Base-by-base conservation (phyloP, 805 yeast species). In the Cyberlindnera petersonii region DNA sequence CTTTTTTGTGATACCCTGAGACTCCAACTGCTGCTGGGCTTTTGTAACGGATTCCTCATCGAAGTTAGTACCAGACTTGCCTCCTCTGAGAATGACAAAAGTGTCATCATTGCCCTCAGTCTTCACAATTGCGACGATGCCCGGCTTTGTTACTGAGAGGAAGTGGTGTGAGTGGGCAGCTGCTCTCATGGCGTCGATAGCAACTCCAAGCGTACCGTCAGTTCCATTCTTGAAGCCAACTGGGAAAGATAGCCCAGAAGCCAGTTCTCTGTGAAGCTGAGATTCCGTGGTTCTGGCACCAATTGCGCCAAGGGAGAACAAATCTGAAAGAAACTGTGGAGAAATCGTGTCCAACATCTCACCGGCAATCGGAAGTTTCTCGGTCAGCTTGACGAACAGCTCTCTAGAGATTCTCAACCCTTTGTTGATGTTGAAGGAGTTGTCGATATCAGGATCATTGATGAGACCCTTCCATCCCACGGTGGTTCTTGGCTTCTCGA, bases 231-330 rank as follows among this genome's bases (percentile, higher is more conserved):
- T 91, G 82, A 91, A 91, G 38, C 98, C 98, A 43, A 91, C 87
- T 30, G 98, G 98, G 87, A 93, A 91, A 4, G 96, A 86, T 33
- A 93, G 71, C 23, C 98, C 98, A 1, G 97, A 88, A 4, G 98
- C 96, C 52, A 91, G 75, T 65, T 91, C 98, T 64, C 98, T 82
- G 65, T 91, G 98, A 39, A 91, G 77, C 70, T 91, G 98, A 27
- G 96, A 88, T 70, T 91, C 98, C 27, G 98, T 91, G 32, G 98
- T 91, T 73, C 98, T 83, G 27, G 98, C 98, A 56, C 98, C 98
- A 62, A 91, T 89, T 34, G 98, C 98, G 57, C 98, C 98, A 38
- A 93, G 77, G 19, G 96, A 85, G 74, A 91, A 83, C 52, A 91
- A 77, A 64, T 91, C 98, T 35, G 93, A 78, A 56, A 91, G 74